Evolutionary conservation across 495 filamentous ascomycete genomes (phyloP).

Genomic region (Hapsidospora chrysogenum): DNA sequence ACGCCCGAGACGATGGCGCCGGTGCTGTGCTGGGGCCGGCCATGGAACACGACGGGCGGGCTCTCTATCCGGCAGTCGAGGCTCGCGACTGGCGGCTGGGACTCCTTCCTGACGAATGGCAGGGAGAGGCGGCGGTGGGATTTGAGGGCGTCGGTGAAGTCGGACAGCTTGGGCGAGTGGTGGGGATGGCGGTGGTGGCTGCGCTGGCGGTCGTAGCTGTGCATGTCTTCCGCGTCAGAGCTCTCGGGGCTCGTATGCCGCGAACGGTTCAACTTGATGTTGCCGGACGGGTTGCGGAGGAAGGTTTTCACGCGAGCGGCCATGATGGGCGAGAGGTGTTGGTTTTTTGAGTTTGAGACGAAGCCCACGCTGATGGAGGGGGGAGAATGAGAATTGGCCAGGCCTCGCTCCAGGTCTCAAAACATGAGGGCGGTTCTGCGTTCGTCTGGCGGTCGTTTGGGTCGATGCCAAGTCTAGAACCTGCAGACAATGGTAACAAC

Average conservation of each 20-base stretch:
- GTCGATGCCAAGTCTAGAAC: too few relatives aligned
- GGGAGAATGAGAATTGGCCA: too few relatives aligned
- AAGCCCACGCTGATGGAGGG: too few relatives aligned
- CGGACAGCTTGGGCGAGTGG: conserved; percentile 13
- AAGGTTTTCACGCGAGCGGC: conserved; percentile 5
- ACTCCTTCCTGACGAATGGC: conserved; percentile 24
- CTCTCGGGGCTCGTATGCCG: conserved; percentile 19
- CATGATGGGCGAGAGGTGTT: not conserved
- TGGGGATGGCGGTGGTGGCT: conserved; percentile 10
- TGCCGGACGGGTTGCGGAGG: conserved; percentile 10
- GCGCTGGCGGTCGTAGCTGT: conserved; percentile 5
- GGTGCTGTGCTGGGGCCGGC: conserved; percentile 52
- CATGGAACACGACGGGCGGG: conserved; percentile 75
- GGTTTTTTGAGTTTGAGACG: not conserved
- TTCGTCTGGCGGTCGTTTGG: too few relatives aligned
- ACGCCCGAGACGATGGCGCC: conserved; percentile 83
- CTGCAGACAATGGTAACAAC: too few relatives aligned
- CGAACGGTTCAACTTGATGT: conserved; percentile 16
- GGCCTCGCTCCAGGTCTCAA: too few relatives aligned
- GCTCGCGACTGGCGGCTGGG: conserved; percentile 20
- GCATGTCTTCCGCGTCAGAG: conserved; percentile 13
- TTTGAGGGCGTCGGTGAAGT: conserved; percentile 9
- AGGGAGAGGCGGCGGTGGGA: conserved; percentile 30
- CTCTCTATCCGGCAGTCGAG: conserved; percentile 66
- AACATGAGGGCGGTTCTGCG: too few relatives aligned